Evolutionary conservation across 2,329 filamentous ascomycete genomes (phyloP).

Genomic region (Aspergillus thermomutatus): DNA sequence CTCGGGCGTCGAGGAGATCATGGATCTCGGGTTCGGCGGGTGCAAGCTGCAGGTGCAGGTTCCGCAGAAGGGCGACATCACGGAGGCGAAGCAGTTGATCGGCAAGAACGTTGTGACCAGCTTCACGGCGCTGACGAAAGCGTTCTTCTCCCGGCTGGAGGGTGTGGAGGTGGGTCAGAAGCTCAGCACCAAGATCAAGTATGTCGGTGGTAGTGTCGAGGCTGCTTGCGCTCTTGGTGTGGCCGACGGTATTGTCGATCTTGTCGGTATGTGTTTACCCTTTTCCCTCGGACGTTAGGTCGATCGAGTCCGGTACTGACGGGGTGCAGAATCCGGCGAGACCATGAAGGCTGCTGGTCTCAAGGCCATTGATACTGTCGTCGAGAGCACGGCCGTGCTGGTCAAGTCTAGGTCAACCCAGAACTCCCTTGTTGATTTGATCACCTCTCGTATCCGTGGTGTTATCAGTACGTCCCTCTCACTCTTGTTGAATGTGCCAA

Average conservation of each 20-base stretch:
- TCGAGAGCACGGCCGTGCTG: slow-evolving; percentile 81
- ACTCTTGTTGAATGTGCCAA: not conserved
- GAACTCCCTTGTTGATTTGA: slow-evolving; percentile 77
- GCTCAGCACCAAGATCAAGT: slow-evolving; percentile 82
- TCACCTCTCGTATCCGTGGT: slow-evolving; percentile 81
- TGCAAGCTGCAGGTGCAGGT: slow-evolving; percentile 98
- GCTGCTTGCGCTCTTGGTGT: slow-evolving; percentile 93
- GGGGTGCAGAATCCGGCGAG: slow-evolving; percentile 77
- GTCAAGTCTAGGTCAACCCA: slow-evolving; percentile 85
- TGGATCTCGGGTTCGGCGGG: slow-evolving; percentile 85
- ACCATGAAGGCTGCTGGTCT: slow-evolving; percentile 96
- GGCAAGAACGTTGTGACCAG: slow-evolving; percentile 94
- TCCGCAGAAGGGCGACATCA: slow-evolving; percentile 74
- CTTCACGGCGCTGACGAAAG: slow-evolving; percentile 78
- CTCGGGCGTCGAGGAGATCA: slow-evolving; percentile 73
- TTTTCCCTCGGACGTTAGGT: not conserved
- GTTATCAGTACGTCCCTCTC: slow-evolving; percentile 67
- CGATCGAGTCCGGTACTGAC: slow-evolving; percentile 3
- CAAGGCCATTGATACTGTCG: slow-evolving; percentile 89
- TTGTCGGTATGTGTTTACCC: slow-evolving; percentile 70
- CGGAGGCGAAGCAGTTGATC: slow-evolving; percentile 70
- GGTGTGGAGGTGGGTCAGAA: slow-evolving; percentile 28
- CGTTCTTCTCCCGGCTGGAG: slow-evolving; percentile 82
- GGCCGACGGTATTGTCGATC: slow-evolving; percentile 93
- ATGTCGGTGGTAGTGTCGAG: slow-evolving; percentile 94